These are phyloP conservation scores for Nicotiana sylvestris DNA, from an alignment of 257 asterid genomes.

Conservation along the genomic window DNA sequence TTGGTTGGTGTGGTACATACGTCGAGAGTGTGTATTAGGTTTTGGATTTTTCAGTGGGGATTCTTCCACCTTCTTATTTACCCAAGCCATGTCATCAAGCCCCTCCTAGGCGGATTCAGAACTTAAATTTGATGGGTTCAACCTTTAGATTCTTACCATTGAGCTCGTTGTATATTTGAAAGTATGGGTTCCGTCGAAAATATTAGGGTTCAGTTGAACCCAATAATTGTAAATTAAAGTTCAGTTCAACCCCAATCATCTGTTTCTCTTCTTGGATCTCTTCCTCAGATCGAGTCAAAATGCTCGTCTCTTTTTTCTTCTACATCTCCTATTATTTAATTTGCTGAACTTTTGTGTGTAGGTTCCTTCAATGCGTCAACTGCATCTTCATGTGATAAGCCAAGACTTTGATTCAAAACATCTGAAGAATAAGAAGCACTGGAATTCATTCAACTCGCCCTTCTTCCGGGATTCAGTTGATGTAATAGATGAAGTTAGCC, in stretches of 20 bases:
- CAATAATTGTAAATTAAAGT: too few relatives aligned
- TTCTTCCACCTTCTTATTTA: not conserved
- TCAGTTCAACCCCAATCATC: not conserved
- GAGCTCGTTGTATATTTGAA: not conserved
- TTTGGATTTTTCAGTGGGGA: not conserved
- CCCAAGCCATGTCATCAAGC: not conserved
- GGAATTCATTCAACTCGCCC: conserved; percentile 82
- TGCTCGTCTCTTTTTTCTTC: not conserved
- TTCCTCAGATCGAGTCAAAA: not conserved
- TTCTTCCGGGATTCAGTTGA: conserved; percentile 81
- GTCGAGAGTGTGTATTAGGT: not conserved
- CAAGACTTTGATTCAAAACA: conserved; percentile 75
- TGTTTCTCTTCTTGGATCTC: conserved; percentile 1
- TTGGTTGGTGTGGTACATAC: not conserved
- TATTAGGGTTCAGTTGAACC: not conserved
- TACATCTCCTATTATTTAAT: not conserved
- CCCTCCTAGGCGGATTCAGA: not conserved
- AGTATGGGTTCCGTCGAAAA: not conserved
- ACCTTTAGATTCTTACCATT: not conserved
- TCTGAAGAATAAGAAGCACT: conserved; percentile 85
- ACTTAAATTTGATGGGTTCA: not conserved
- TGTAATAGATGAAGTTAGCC: conserved; percentile 61
- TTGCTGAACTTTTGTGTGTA: conserved; percentile 19
- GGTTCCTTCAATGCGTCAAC: conserved; percentile 87
- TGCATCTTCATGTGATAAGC: conserved; percentile 95